Percentiles rank a stretch among this genome's conserved stretches.
These are phyloP conservation scores for Melaleuca quinquenervia DNA, from an alignment of 345 rosid genomes.

Conservation along the genomic window DNA sequence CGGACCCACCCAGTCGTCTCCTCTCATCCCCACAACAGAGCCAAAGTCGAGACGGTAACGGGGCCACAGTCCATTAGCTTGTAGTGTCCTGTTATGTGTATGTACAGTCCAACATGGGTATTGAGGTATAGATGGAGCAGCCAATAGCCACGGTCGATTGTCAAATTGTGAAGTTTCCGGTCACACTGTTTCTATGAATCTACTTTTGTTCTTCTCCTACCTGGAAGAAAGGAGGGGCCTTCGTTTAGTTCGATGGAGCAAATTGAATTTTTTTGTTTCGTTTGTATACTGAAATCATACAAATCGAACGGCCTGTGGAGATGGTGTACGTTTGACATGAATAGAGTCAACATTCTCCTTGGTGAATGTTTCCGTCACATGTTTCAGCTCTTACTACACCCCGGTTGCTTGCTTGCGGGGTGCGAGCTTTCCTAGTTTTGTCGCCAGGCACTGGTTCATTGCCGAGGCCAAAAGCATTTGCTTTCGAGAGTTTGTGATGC, in stretches of 20 bases:
- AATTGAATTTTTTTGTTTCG: neutral
- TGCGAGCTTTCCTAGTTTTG: neutral
- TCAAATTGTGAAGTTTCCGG: neutral
- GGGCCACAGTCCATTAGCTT: neutral
- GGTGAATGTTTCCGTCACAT: neutral
- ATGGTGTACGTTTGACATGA: neutral
- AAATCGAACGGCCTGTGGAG: neutral
- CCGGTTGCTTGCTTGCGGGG: neutral
- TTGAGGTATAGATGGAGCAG: neutral
- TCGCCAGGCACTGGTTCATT: neutral
- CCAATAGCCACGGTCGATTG: neutral
- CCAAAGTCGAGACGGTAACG: neutral
- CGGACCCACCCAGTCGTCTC: neutral
- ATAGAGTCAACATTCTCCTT: neutral
- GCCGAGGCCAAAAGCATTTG: neutral
- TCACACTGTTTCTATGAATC: neutral
- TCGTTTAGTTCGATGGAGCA: neutral
- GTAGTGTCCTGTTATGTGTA: neutral
- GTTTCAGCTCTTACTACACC: neutral
- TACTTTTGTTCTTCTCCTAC: neutral
- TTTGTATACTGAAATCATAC: neutral
- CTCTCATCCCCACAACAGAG: neutral
- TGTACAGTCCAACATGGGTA: neutral
- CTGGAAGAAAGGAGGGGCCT: neutral
- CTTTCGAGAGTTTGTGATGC: neutral